A percentile compares a stretch with the other conserved stretches of the same genome.
phyloP scores from a whole-genome alignment of 2,329 filamentous ascomycete species.

The Cordyceps cateniannulata region DNA sequence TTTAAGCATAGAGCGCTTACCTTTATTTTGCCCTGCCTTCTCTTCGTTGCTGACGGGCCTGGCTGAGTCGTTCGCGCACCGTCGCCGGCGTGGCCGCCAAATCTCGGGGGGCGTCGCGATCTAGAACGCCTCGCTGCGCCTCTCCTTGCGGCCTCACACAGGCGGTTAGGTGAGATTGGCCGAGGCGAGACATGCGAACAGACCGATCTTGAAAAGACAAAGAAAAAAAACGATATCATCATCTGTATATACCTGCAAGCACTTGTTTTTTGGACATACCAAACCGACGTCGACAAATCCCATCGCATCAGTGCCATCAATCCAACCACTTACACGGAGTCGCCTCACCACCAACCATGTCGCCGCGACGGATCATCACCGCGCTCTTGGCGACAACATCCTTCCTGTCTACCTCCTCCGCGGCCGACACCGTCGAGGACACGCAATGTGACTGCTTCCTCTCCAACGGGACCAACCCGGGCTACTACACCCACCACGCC shows the following conservation, averaged over 20 bases:
- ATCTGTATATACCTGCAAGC: not conserved
- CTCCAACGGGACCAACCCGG: constrained; percentile 37
- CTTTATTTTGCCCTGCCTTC: not conserved
- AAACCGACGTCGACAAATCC: not conserved
- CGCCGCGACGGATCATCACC: not conserved
- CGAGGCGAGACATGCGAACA: no score
- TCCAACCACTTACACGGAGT: not conserved
- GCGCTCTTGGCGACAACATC: not conserved
- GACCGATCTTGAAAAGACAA: no score
- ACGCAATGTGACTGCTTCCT: constrained; percentile 41
- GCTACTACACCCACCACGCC: constrained; percentile 38
- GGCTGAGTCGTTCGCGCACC: not conserved
- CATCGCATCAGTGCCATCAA: not conserved
- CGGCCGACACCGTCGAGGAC: constrained; percentile 18
- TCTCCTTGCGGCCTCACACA: not conserved
- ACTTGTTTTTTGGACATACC: not conserved
- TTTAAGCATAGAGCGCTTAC: not conserved
- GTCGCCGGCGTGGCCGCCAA: not conserved
- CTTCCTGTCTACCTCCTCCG: not conserved
- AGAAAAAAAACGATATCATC: not conserved
- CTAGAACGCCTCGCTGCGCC: constrained; percentile 7
- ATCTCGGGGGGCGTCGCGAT: not conserved
- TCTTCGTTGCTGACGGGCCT: not conserved
- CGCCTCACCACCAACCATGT: not conserved
- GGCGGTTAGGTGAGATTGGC: not conserved